Conservation (phyloP, 2,329 filamentous ascomycete species). For the Penicillium brevicompactum region DNA sequence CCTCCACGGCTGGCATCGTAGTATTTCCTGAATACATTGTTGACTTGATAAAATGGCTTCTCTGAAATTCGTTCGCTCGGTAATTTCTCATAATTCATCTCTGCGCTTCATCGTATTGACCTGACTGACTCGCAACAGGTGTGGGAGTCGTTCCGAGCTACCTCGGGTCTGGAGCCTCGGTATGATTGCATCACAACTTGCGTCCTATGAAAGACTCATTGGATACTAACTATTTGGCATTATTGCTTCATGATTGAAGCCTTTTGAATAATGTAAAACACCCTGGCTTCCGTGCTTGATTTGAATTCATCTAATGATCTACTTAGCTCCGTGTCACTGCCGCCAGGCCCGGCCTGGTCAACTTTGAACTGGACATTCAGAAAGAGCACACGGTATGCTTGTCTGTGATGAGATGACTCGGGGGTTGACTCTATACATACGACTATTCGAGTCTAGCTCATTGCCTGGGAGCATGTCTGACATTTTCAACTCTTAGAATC, state of each 20-base stretch:
- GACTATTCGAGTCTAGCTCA: too few species aligned
- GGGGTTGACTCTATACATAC: too few species aligned
- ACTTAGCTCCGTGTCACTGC: constrained; percentile 61
- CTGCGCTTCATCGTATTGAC: constrained; percentile 14
- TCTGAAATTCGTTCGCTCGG: constrained; percentile 66
- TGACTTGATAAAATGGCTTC: constrained; percentile 49
- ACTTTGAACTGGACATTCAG: constrained; percentile 65
- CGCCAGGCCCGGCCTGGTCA: constrained; percentile 62
- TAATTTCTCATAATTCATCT: constrained; percentile 38
- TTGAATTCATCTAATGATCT: constrained; percentile 5
- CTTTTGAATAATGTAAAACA: constrained; percentile 42
- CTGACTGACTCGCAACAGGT: constrained; percentile 57
- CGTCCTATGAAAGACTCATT: neutral
- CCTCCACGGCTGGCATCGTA: too few species aligned
- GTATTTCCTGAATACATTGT: neutral
- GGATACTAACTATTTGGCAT: constrained; percentile 5
- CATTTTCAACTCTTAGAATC: constrained; percentile 51
- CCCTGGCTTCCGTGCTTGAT: too few species aligned
- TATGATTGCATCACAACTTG: constrained; percentile 43
- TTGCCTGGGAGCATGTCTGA: neutral
- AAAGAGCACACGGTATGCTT: constrained; percentile 64
- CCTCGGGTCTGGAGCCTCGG: constrained; percentile 88
- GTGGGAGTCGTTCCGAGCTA: constrained; percentile 79
- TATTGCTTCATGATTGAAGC: constrained; percentile 12
- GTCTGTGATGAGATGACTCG: constrained; percentile 8